phyloP scores from a whole-genome alignment of 768 basidiomycete species.

The Filobasidium wieringae region DNA sequence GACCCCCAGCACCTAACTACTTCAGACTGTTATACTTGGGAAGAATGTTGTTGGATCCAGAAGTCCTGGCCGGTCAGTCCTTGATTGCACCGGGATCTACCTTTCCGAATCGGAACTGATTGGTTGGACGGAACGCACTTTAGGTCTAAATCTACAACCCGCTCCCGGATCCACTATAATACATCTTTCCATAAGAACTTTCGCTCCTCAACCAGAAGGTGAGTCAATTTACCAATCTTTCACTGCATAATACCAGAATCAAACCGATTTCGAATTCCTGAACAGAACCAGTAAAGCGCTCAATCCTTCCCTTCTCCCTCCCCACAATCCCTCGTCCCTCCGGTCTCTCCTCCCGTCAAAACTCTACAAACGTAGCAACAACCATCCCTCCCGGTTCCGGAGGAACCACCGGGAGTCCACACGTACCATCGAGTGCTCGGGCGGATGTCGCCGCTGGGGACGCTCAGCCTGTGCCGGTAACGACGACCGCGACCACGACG shows the following conservation, averaged over 20 bases:
- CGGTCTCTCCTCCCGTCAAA: background rate
- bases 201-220: conserved; percentile 33
- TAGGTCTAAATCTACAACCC: background rate
- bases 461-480: background rate
- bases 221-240: background rate
- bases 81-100: background rate
- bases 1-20: conserved; percentile 11
- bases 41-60: conserved; percentile 8
- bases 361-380: background rate
- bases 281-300: conserved; percentile 2
- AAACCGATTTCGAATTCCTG: background rate
- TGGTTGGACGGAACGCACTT: background rate
- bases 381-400: background rate
- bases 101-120: background rate
- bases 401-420: background rate
- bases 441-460: conserved; percentile 8
- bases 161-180: conserved; percentile 21
- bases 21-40: conserved; percentile 13
- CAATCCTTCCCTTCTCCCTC: conserved; percentile 3
- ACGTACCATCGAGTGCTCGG: conserved; percentile 5
- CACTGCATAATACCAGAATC: background rate
- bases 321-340: background rate
- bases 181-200: conserved; percentile 34
- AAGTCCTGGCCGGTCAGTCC: conserved; percentile 7
- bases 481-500: background rate